Evolutionary conservation across 352 stramenopile genomes (phyloP).

Genomic region (Phytophthora idaei): DNA sequence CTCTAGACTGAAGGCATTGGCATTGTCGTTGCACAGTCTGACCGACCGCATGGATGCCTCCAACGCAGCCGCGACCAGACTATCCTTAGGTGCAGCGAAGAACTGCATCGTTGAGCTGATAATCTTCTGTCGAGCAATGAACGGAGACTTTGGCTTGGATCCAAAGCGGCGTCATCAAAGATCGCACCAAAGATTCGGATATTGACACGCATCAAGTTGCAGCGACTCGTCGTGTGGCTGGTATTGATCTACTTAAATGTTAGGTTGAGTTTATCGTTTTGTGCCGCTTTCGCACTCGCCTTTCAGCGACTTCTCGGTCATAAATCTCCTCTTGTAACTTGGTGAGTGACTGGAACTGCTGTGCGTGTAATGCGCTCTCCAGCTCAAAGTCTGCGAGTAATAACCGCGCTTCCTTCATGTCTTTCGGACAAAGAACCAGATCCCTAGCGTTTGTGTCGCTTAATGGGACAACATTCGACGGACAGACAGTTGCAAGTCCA

Average conservation of each 20-base stretch:
- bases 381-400: conserved; percentile 33
- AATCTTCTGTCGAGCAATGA: conserved; percentile 12
- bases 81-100: conserved; percentile 41
- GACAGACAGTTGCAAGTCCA: conserved; percentile 49
- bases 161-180: conserved; percentile 24
- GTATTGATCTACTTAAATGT: background rate
- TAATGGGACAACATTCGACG: conserved; percentile 4
- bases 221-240: background rate
- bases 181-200: conserved; percentile 16
- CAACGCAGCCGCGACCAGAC: conserved; percentile 32
- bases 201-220: conserved; percentile 27
- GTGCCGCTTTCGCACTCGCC: conserved; percentile 4
- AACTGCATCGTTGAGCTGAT: conserved; percentile 42
- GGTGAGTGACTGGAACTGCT: conserved; percentile 40
- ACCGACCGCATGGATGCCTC: conserved; percentile 44
- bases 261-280: conserved; percentile 11
- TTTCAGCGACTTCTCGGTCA: conserved; percentile 13
- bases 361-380: conserved; percentile 43
- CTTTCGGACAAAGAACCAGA: conserved; percentile 22
- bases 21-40: conserved; percentile 28
- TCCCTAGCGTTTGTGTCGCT: conserved; percentile 10
- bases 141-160: conserved; percentile 6
- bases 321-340: conserved; percentile 29
- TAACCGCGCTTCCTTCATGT: conserved; percentile 27
- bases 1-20: conserved; percentile 22